These are phyloP conservation scores for Amphirosellinia nigrospora DNA, from an alignment of 495 filamentous ascomycete species.

Conservation along the genomic window DNA sequence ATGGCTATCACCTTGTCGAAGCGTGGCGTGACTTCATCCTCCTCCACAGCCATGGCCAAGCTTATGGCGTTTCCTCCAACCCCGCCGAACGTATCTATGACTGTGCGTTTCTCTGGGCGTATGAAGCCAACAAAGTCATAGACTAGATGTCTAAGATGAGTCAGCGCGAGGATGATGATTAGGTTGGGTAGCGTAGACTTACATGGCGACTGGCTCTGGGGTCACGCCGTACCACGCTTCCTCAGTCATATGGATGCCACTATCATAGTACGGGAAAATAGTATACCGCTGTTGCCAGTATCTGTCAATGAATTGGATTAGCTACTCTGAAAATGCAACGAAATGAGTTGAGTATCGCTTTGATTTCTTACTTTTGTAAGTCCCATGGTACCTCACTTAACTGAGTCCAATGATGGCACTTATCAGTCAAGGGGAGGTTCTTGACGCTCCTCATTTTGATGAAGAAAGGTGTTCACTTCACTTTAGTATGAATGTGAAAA, in stretches of 20 bases:
- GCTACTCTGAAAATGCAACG: neutral
- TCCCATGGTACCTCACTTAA: conserved; percentile 72
- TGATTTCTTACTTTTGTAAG: conserved; percentile 69
- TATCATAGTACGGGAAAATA: conserved; percentile 81
- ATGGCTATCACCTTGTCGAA: conserved; percentile 87
- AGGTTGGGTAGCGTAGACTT: conserved; percentile 33
- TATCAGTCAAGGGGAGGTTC: conserved; percentile 52
- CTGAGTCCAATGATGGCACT: conserved; percentile 70
- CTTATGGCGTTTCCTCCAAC: conserved; percentile 96
- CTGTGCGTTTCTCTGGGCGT: conserved; percentile 53
- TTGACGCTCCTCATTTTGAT: conserved; percentile 37
- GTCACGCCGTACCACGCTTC: conserved; percentile 97
- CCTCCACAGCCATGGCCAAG: conserved; percentile 71
- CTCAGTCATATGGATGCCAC: conserved; percentile 88
- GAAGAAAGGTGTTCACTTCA: neutral
- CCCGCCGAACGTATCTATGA: conserved; percentile 90
- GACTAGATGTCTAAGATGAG: conserved; percentile 71
- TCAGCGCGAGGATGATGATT: conserved; percentile 17
- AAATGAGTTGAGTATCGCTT: neutral
- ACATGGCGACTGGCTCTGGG: conserved; percentile 88
- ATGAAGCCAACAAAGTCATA: conserved; percentile 62
- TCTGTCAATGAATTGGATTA: conserved; percentile 47
- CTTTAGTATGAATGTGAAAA: neutral
- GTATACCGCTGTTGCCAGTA: conserved; percentile 88
- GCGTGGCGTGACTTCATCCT: conserved; percentile 41